Base-by-base conservation (phyloP, 2,329 filamentous ascomycete genomes). In the Cordyceps fumosorosea region DNA sequence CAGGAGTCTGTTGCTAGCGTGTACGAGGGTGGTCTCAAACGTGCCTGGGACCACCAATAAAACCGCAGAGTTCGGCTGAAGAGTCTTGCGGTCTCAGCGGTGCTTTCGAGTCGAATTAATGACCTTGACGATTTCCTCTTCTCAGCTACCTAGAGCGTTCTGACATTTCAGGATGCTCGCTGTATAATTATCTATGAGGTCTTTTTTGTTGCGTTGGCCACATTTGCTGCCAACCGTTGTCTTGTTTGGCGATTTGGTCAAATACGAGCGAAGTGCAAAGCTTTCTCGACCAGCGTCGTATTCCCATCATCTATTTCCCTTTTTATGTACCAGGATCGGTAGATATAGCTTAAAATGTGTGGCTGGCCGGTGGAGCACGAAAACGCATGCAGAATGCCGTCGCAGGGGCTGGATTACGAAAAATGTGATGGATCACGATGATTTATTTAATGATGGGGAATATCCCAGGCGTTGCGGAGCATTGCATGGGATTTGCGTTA, bases 1-100 rank as follows among this genome's bases (percentile, higher is more conserved):
- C 86, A 88, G 70, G 85, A 89, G 69, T 87, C 84, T 14, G 87
- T 89, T 60, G 86, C 86, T 14, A 87, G 83, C 66, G 86, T 88
- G 5, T 88, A 88, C 71, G 84, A 88, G 68, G 83, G 84, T 50
- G 85, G 84, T 4, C 72, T 88, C 54, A 88, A 88, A 73, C 77
- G 85, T 55, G 71, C 77, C 52, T 88, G 85, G 85, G 84, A 86
- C 67, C 68, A 55, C 66, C 72, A 32, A 66, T 71, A 62, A 73
- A 20, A 10, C 44, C 14, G 18, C 69, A 57, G 64, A 66, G 34
- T 60, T 63, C 63, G 14, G 7, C 14, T 11, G 34, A 29, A 52
- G 12, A 40, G 45, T 24, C 16, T 54, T 29, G 24, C 51, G 7
- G 44, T 20, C n/a, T n/a, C 3, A 8, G 26, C 16, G 29, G 22